Conservation (phyloP, 1,284 basidiomycete species). For the Tranzscheliella williamsii region DNA sequence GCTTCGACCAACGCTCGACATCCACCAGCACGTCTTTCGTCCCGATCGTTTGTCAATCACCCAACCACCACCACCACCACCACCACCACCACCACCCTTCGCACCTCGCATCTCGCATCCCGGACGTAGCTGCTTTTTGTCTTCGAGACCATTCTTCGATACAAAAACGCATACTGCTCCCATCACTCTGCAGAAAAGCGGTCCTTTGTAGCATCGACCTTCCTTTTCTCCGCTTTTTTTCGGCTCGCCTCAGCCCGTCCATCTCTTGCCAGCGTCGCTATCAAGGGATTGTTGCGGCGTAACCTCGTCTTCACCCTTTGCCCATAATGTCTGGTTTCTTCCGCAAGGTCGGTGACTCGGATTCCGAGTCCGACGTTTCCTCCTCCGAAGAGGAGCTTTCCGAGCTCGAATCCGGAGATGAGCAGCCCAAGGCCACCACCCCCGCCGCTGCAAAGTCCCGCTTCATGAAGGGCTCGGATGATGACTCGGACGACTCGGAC, state of each 20-base stretch:
- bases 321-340: constrained; percentile 59
- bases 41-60: too few relatives aligned
- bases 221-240: background rate
- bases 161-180: too few relatives aligned
- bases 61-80: too few relatives aligned
- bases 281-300: too few relatives aligned
- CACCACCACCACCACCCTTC: too few relatives aligned
- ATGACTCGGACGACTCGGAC: constrained; percentile 41
- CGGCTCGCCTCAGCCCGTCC: background rate
- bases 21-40: too few relatives aligned
- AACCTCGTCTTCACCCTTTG: too few relatives aligned
- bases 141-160: too few relatives aligned
- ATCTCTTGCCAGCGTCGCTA: too few relatives aligned
- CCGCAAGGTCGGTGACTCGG: constrained; percentile 57
- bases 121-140: too few relatives aligned
- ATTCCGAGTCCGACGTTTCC: constrained; percentile 58
- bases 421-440: constrained; percentile 45
- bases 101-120: constrained; percentile 1
- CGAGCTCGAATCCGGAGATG: constrained; percentile 55
- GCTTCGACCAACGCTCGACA: too few relatives aligned
- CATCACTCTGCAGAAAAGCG: background rate
- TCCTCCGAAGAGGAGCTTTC: constrained; percentile 59
- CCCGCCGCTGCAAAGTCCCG: constrained; percentile 36
- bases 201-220: background rate
- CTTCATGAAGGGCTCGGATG: constrained; percentile 47